Evolutionary conservation across 1,139 yeast species (phyloP), one percentile per base, ranked within the genome.

Genomic region (Blastobotrys proliferans): DNA sequence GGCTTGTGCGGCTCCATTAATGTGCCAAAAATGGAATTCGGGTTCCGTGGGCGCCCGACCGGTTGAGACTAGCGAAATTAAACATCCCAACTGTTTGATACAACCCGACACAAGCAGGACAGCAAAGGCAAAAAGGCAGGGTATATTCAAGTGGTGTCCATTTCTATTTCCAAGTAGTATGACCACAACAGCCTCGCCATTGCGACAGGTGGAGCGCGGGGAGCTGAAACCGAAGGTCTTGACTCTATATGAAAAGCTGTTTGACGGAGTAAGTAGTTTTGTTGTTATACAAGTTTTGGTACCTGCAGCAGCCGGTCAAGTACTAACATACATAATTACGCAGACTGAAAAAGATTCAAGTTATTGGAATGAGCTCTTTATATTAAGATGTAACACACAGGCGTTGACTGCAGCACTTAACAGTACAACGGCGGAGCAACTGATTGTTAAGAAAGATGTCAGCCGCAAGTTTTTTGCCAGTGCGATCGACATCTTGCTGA

Each of bases 301-400:
- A n/a, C 29, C 29, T 13, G 9, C 11, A 4, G 8, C 13, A n/a
- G n/a, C n/a, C 18, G 13, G 4, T 3, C 24, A 16, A 14, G 17
- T 6, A 25, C 35, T 31, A 31, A 31, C 35, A 31, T 4, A 4
- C 27, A 20, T 20, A 19, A 9, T 8, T 4, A 18, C 21, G 37
- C 18, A 26, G 16, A 24, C 26, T 14, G 17, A 46, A 25, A 48
- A 51, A 16, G 24, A 51, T 1, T 61, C 61, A 4, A 67, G 65
- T 9, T 67, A 54, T 49, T 67, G 72, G 72, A 59, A 60, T 20
- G 70, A 67, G 48, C 57, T 67, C 37, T 67, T 62, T 46, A 46
- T 67, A 11, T 54, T 67, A 38, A 58, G 58, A 18, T 63, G 65
- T 37, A 57, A 62, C 39, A 51, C 48, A 34, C 37, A 47, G 14